phyloP scores from a whole-genome alignment of 495 filamentous ascomycete genomes.

The Endocarpon pusillum region DNA sequence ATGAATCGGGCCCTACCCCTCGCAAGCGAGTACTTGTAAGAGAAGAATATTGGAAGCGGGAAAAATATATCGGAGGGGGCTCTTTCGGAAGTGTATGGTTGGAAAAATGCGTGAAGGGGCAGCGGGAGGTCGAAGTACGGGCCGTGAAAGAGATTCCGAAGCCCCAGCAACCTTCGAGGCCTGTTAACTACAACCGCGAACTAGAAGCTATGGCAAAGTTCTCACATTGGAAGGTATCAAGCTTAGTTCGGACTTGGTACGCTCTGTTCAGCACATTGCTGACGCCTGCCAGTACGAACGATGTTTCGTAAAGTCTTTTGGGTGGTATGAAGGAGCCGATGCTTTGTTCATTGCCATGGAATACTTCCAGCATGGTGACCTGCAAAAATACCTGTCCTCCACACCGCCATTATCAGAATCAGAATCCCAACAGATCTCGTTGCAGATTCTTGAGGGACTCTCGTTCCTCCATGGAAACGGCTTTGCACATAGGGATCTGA shows the following conservation, averaged over 20 bases:
- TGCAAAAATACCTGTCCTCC: slow-evolving; percentile 7
- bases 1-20: slow-evolving; percentile 5
- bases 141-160: slow-evolving; percentile 17
- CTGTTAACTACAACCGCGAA: slow-evolving; percentile 17
- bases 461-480: slow-evolving; percentile 28
- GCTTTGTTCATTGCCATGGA: slow-evolving; percentile 24
- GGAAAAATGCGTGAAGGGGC: slow-evolving; percentile 12
- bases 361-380: slow-evolving; percentile 15
- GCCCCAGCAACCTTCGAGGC: background rate
- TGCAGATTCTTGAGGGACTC: slow-evolving; percentile 28
- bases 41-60: slow-evolving; percentile 15
- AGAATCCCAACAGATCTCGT: slow-evolving; percentile 19
- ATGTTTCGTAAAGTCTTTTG: slow-evolving; percentile 18
- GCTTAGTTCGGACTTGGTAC: too few relatives aligned
- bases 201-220: slow-evolving; percentile 27
- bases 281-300: slow-evolving; percentile 3
- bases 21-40: slow-evolving; percentile 4
- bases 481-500: slow-evolving; percentile 33
- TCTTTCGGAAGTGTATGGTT: slow-evolving; percentile 20
- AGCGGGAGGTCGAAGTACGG: slow-evolving; percentile 8
- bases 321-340: slow-evolving; percentile 17
- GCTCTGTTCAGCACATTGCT: background rate
- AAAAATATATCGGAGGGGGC: slow-evolving; percentile 14
- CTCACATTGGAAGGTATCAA: slow-evolving; percentile 14
- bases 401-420: slow-evolving; percentile 16